Evolutionary conservation across 441 rosid genomes (phyloP).

Genomic region (Syzygium malaccense): DNA sequence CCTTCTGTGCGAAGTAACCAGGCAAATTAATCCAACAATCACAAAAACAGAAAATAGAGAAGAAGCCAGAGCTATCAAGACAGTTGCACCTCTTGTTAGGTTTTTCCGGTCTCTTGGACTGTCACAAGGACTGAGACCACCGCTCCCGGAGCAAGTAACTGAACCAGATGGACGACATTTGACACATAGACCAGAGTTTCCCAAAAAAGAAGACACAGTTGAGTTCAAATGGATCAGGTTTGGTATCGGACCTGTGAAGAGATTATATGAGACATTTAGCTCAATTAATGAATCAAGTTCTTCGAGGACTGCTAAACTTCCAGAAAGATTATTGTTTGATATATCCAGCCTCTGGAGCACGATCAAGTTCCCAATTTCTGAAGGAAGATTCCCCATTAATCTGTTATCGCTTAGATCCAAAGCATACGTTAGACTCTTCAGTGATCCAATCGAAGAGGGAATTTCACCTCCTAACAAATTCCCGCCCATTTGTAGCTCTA

Average conservation of each 20-base stretch:
- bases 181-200: slow-evolving; percentile 56
- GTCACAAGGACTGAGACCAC: slow-evolving; percentile 30
- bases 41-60: slow-evolving; percentile 15
- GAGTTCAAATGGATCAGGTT: slow-evolving; percentile 23
- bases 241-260: slow-evolving; percentile 70
- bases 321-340: slow-evolving; percentile 61
- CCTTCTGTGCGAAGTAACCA: slow-evolving; percentile 15
- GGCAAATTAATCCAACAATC: slow-evolving; percentile 29
- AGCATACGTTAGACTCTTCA: slow-evolving; percentile 35
- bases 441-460: slow-evolving; percentile 47
- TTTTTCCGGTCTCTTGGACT: slow-evolving; percentile 15
- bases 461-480: slow-evolving; percentile 62
- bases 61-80: slow-evolving; percentile 33
- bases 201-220: slow-evolving; percentile 44
- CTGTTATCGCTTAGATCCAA: slow-evolving; percentile 60
- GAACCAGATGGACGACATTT: slow-evolving; percentile 19
- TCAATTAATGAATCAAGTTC: slow-evolving; percentile 26
- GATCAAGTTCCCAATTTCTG: slow-evolving; percentile 25
- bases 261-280: slow-evolving; percentile 54
- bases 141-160: slow-evolving; percentile 16
- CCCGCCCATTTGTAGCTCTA: slow-evolving; percentile 54
- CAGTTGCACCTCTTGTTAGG: slow-evolving; percentile 21
- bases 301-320: slow-evolving; percentile 37
- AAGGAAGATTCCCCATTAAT: slow-evolving; percentile 54
- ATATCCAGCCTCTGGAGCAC: slow-evolving; percentile 49